Percentiles rank a stretch among this genome's conserved stretches.
Evolutionary conservation across 208 protist species (phyloP).

Genomic region (Trypanosoma cruzi): DNA sequence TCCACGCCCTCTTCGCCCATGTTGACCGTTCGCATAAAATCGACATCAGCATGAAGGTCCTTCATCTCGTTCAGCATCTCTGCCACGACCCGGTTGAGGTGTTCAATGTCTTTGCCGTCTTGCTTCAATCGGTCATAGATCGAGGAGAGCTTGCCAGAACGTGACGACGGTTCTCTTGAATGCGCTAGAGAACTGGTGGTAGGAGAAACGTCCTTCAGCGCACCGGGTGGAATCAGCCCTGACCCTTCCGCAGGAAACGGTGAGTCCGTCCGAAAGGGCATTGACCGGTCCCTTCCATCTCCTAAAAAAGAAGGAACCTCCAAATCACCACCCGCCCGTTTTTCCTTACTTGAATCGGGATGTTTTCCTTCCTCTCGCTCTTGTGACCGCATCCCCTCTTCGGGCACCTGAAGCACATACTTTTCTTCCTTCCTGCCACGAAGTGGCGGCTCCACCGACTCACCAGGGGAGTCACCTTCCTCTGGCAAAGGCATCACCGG

Average conservation of each 20-base stretch:
- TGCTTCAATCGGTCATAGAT: slow-evolving; percentile 57
- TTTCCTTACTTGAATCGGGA: not conserved
- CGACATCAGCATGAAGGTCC: slow-evolving; percentile 70
- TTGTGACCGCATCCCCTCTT: not conserved
- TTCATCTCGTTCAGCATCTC: slow-evolving; percentile 88
- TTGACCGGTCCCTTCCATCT: too few relatives aligned
- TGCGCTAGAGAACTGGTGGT: not conserved
- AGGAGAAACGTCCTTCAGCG: too few relatives aligned
- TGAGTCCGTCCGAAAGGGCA: not conserved
- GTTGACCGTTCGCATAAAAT: slow-evolving; percentile 48
- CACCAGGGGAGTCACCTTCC: not conserved
- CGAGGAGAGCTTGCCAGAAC: not conserved
- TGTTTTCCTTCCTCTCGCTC: not conserved
- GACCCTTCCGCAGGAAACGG: not conserved
- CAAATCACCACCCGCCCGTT: not conserved
- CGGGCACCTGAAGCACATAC: not conserved
- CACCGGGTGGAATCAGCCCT: not conserved
- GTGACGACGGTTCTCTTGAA: not conserved
- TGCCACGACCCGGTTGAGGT: slow-evolving; percentile 91
- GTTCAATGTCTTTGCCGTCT: slow-evolving; percentile 77
- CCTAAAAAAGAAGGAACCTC: not conserved
- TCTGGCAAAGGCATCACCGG: not conserved
- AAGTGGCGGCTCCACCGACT: slow-evolving; percentile 19
- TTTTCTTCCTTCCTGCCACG: not conserved
- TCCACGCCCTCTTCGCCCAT: not conserved